Conservation (phyloP, 805 yeast genomes). For the Sugiyamaella valdiviana region DNA sequence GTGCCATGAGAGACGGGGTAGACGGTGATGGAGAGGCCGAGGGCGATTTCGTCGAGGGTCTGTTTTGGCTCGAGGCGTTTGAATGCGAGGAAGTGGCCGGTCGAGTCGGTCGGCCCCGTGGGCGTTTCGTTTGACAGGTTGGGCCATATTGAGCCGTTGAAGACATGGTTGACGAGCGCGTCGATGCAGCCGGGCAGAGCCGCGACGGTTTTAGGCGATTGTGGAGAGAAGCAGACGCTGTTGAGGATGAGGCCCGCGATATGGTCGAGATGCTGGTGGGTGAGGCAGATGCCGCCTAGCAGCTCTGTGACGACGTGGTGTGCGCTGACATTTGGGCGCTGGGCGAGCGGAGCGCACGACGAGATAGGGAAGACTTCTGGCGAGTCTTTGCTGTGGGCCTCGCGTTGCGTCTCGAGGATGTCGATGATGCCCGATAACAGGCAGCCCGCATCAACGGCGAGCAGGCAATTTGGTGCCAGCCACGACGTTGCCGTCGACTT, state of each 20-base stretch:
- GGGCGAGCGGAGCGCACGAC: not conserved
- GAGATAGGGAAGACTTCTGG: not conserved
- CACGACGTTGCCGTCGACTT: constrained; percentile 48
- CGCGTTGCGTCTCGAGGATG: constrained; percentile 23
- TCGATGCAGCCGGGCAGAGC: constrained; percentile 51
- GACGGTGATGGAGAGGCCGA: constrained; percentile 16
- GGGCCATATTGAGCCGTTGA: constrained; percentile 82
- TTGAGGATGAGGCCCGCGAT: constrained; percentile 62
- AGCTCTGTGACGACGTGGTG: constrained; percentile 24
- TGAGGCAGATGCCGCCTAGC: constrained; percentile 37
- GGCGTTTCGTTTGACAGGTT: constrained; percentile 39
- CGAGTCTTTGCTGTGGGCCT: not conserved
- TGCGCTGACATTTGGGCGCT: constrained; percentile 15
- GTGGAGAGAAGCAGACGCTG: constrained; percentile 47
- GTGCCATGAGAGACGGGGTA: constrained; percentile 26
- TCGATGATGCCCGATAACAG: constrained; percentile 55
- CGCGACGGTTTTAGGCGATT: constrained; percentile 39
- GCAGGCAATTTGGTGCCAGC: constrained; percentile 35
- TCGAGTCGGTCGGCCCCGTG: not conserved
- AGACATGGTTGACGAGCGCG: constrained; percentile 49
- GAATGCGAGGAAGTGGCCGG: constrained; percentile 13
- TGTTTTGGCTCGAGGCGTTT: constrained; percentile 10
- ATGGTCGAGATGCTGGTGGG: constrained; percentile 87
- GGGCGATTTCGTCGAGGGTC: constrained; percentile 9
- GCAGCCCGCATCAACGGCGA: constrained; percentile 76